A percentile compares a stretch with the other conserved stretches of the same genome.
These are phyloP conservation scores for Aureobasidium sp. DNA, from an alignment of 2,329 filamentous ascomycete species.

Conservation along the genomic window DNA sequence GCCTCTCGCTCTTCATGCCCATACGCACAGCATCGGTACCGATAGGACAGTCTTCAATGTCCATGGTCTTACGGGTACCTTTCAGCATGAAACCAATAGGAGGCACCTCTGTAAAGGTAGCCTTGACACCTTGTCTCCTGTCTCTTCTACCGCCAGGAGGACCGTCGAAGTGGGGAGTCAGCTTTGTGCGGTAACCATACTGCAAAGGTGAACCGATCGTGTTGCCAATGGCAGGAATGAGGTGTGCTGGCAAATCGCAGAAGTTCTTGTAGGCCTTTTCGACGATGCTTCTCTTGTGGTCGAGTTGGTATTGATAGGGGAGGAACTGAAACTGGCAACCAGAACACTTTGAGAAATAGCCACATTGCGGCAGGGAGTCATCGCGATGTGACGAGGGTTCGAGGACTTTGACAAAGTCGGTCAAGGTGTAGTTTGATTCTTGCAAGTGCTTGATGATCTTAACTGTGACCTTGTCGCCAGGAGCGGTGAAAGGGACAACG, in stretches of 20 bases:
- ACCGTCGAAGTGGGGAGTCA: conserved; percentile 91
- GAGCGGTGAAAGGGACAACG: conserved; percentile 79
- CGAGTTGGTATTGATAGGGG: conserved; percentile 76
- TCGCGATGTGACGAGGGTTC: conserved; percentile 69
- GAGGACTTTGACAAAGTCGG: conserved; percentile 75
- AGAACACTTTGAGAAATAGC: conserved; percentile 80
- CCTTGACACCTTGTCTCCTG: conserved; percentile 45
- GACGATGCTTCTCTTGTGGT: conserved; percentile 76
- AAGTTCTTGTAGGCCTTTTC: conserved; percentile 91
- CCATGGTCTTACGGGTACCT: conserved; percentile 69
- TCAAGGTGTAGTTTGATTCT: conserved; percentile 61
- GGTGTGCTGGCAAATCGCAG: conserved; percentile 67
- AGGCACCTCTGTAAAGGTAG: conserved; percentile 58
- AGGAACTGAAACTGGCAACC: conserved; percentile 99
- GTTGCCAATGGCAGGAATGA: conserved; percentile 68
- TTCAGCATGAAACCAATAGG: conserved; percentile 88
- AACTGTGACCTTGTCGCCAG: conserved; percentile 72
- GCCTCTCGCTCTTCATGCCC: conserved; percentile 73
- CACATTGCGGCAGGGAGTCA: conserved; percentile 68
- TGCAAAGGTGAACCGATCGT: conserved; percentile 87
- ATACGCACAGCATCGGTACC: conserved; percentile 77
- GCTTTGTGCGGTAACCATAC: conserved; percentile 91
- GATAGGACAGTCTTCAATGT: conserved; percentile 97
- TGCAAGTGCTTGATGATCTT: conserved; percentile 69
- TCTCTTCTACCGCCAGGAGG: conserved; percentile 51